These are phyloP conservation scores for Fraxinus excelsior DNA, from an alignment of 257 asterid genomes.

Conservation along the genomic window DNA sequence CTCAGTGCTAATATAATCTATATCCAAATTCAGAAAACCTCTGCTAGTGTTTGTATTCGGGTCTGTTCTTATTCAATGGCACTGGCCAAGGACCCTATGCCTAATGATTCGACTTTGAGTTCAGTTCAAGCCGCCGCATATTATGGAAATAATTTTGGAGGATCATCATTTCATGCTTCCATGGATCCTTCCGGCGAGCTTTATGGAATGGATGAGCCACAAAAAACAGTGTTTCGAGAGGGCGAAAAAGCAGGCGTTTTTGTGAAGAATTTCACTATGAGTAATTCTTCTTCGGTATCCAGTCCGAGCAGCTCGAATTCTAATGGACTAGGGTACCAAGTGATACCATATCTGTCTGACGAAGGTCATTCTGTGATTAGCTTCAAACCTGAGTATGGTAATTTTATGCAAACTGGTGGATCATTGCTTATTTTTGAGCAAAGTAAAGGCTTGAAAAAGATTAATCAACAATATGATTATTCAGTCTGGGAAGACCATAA, in stretches of 20 bases:
- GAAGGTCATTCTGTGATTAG: slow-evolving; percentile 61
- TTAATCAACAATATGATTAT: slow-evolving; percentile 42
- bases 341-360: slow-evolving; percentile 29
- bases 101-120: slow-evolving; percentile 48
- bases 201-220: slow-evolving; percentile 27
- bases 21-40: background rate
- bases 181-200: slow-evolving; percentile 39
- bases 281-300: slow-evolving; percentile 65
- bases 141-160: slow-evolving; percentile 51
- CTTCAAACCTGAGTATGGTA: slow-evolving; percentile 51
- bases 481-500: slow-evolving; percentile 59
- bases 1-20: slow-evolving; percentile 26
- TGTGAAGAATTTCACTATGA: slow-evolving; percentile 42
- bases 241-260: slow-evolving; percentile 38
- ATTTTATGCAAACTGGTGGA: slow-evolving; percentile 39
- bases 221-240: slow-evolving; percentile 20
- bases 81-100: slow-evolving; percentile 44
- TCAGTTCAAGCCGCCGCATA: slow-evolving; percentile 58
- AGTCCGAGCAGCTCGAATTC: slow-evolving; percentile 85
- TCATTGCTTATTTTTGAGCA: slow-evolving; percentile 66
- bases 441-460: slow-evolving; percentile 37
- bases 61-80: slow-evolving; percentile 41
- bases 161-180: slow-evolving; percentile 26
- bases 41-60: background rate
- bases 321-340: slow-evolving; percentile 47